Evolutionary conservation across 139 green algal genomes (phyloP).

Genomic region (Chlamydomonas eustigma): DNA sequence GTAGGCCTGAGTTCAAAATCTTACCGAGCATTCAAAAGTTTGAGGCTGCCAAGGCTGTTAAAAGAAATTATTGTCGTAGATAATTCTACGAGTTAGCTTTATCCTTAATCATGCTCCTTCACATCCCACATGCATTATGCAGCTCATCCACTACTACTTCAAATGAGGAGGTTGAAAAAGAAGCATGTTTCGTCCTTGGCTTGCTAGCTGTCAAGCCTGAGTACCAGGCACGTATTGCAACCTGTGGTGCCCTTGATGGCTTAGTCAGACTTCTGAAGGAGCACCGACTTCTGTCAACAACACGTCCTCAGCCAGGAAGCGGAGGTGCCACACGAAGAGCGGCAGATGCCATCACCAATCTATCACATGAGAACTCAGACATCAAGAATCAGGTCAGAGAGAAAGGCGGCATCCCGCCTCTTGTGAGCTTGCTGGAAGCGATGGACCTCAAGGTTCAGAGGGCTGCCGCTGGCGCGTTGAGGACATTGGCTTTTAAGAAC

Average conservation of each 20-base stretch:
- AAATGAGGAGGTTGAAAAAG: slow-evolving; percentile 77
- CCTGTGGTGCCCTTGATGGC: slow-evolving; percentile 55
- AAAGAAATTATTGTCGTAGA: background rate
- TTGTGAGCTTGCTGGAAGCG: slow-evolving; percentile 81
- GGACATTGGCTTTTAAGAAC: slow-evolving; percentile 98
- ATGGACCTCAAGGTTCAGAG: slow-evolving; percentile 83
- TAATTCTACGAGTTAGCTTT: background rate
- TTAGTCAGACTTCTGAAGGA: slow-evolving; percentile 69
- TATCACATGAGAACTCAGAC: slow-evolving; percentile 91
- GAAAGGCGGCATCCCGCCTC: slow-evolving; percentile 87
- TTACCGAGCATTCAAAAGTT: background rate
- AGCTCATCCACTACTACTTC: too few relatives aligned
- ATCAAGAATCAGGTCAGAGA: slow-evolving; percentile 87
- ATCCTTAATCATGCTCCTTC: too few relatives aligned
- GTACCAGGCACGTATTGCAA: slow-evolving; percentile 78
- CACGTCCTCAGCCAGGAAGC: slow-evolving; percentile 27
- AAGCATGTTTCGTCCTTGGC: slow-evolving; percentile 87
- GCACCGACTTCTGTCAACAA: slow-evolving; percentile 31
- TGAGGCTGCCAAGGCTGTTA: background rate
- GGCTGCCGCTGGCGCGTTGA: slow-evolving; percentile 78
- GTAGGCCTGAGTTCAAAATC: background rate
- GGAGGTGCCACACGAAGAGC: slow-evolving; percentile 66
- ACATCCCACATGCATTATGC: too few relatives aligned
- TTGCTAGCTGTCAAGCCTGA: slow-evolving; percentile 87
- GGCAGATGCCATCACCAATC: slow-evolving; percentile 93